Conservation (phyloP, 352 stramenopile species). For the Globisporangium iwayamae region DNA sequence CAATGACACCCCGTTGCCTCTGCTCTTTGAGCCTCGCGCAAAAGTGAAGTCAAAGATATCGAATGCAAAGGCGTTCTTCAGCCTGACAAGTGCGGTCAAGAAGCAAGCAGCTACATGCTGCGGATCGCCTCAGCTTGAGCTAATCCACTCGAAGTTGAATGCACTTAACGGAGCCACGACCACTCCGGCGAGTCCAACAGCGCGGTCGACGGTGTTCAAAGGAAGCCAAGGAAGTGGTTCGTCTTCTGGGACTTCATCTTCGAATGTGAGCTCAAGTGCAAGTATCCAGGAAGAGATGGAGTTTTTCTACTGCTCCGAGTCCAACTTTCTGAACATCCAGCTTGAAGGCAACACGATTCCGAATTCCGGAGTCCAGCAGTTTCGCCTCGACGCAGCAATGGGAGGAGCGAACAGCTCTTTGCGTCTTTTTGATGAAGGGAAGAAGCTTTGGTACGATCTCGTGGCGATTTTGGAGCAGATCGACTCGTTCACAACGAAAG, state of each 20-base stretch:
- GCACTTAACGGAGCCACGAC: conserved; percentile 42
- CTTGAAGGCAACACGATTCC: conserved; percentile 53
- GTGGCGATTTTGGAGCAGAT: conserved; percentile 69
- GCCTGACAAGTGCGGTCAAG: conserved; percentile 34
- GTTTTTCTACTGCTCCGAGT: conserved; percentile 71
- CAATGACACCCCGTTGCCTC: conserved; percentile 49
- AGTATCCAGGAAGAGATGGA: conserved; percentile 35
- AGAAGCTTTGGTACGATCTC: conserved; percentile 74
- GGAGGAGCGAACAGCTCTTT: conserved; percentile 62
- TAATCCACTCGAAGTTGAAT: conserved; percentile 75
- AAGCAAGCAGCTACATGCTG: conserved; percentile 50
- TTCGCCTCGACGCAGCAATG: conserved; percentile 49
- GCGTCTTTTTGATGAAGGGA: conserved; percentile 67
- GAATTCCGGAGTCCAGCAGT: conserved; percentile 52
- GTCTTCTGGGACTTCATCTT: not conserved
- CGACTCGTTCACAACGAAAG: conserved; percentile 62
- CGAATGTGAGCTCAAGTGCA: not conserved
- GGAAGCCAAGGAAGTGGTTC: conserved; percentile 2
- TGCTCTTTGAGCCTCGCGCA: conserved; percentile 50
- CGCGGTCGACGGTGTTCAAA: conserved; percentile 20
- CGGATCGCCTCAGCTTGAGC: conserved; percentile 55
- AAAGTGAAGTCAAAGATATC: conserved; percentile 52
- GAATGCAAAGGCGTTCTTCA: conserved; percentile 65
- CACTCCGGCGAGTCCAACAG: conserved; percentile 19
- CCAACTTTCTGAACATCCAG: conserved; percentile 56